These are phyloP conservation scores for Entophlyctis helioformis DNA, from an alignment of 192 early-diverging fungal species.

Conservation along the genomic window DNA sequence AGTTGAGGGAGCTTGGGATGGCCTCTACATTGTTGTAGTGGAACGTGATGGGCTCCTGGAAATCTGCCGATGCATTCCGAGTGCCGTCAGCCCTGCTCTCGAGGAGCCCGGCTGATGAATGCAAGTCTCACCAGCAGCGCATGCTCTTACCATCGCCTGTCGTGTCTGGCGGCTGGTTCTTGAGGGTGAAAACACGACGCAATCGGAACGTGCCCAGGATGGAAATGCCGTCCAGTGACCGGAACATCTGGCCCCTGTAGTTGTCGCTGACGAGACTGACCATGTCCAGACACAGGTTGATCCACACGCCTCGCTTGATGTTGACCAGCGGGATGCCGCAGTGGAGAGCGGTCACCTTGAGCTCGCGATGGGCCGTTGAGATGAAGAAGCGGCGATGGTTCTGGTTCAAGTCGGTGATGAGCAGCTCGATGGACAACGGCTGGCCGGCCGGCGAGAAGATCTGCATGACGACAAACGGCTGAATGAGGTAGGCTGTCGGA, in stretches of 20 bases:
- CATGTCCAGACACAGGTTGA: conserved; percentile 30
- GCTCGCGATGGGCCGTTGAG: conserved; percentile 16
- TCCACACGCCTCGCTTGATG: conserved; percentile 18
- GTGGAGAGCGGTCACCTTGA: conserved; percentile 29
- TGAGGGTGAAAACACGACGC: conserved; percentile 30
- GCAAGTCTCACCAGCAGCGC: no score
- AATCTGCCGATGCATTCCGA: no score
- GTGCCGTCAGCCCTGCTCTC: no score
- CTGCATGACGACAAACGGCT: conserved; percentile 27
- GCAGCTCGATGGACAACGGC: conserved; percentile 18
- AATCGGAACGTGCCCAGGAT: conserved; percentile 20
- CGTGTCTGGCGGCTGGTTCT: conserved; percentile 7
- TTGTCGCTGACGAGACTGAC: conserved; percentile 17
- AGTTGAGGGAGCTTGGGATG: no score
- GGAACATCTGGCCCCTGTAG: conserved; percentile 20
- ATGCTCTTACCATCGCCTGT: no score
- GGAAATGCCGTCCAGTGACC: conserved; percentile 16
- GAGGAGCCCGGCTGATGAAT: no score
- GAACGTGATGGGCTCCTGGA: no score
- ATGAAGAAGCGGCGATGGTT: conserved; percentile 27
- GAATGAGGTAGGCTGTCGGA: conserved; percentile 25
- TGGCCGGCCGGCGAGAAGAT: conserved; percentile 17
- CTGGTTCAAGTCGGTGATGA: conserved; percentile 22
- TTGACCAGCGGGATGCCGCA: conserved; percentile 16
- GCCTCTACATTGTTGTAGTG: no score